Evolutionary conservation across 768 basidiomycete genomes (phyloP), one percentile per base, ranked within the genome.

Genomic region (Pleurotus eryngii): DNA sequence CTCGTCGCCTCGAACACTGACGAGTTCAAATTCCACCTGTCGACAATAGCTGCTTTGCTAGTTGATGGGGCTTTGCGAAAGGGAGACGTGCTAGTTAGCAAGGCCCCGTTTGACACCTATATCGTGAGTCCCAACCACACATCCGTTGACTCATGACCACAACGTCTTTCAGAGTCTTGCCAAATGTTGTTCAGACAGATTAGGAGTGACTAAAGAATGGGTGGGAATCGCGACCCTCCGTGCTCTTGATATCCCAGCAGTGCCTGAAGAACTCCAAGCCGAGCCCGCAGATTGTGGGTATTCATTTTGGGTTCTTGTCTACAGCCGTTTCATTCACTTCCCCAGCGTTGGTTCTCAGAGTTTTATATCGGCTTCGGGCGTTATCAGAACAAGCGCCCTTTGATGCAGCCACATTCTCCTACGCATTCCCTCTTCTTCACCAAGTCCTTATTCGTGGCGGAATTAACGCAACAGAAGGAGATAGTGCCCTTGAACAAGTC

Each of bases 211-310:
- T 63, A 70, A 85, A 8, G 77, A 77, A 46, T 91, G 90, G 84
- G 74, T 95, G 4, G 92, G 90, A 4, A 80, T 97, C 37, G 93
- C 95, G 0, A 89, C 91, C 1, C 74, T 98, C 43, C 80, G 97
- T 55, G 84, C 84, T 60, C 72, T 89, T 46, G 81, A 86, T 20
- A 76, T 89, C 11, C 74, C 76, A 2, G 74, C 82, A 2, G 78
- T 98, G 0, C 90, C 92, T 0, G 84, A 86, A 58, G 86, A 90
- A 38, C 75, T 90, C 59, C 79, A 81, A 39, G 81, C 80, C 0
- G 96, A 98, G 66, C 82, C 81, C 0, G 68, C 95, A 30, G 80
- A 81, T 58, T 68, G 87, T 87, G 62, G 61, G 82, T 69, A 11
- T 49, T 11, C 42, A 42, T 55, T 59, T 11, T 14, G 53, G 56